These are phyloP conservation scores for Colletotrichum sp. DNA, from an alignment of 2,329 filamentous ascomycete genomes.

Conservation along the genomic window DNA sequence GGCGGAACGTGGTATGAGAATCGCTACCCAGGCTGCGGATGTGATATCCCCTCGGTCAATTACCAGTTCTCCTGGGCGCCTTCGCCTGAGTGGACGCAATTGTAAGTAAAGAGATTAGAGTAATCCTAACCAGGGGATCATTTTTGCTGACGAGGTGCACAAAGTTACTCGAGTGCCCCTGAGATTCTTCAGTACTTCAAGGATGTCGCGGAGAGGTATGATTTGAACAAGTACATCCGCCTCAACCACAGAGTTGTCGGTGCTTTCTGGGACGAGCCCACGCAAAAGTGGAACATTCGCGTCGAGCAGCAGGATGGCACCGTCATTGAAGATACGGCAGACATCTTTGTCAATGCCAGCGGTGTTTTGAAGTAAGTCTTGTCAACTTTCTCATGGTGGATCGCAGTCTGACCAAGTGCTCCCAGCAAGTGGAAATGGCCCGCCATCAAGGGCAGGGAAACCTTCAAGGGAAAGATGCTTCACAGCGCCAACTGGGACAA, in stretches of 20 bases:
- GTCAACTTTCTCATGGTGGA: neutral
- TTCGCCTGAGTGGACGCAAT: slow-evolving; percentile 1
- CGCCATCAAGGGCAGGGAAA: slow-evolving; percentile 30
- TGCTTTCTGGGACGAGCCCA: slow-evolving; percentile 27
- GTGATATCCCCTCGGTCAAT: slow-evolving; percentile 28
- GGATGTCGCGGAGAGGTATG: slow-evolving; percentile 26
- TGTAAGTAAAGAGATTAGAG: neutral
- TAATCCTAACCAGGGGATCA: no score
- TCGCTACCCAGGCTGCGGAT: slow-evolving; percentile 26
- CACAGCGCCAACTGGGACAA: slow-evolving; percentile 36
- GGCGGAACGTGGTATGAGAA: slow-evolving; percentile 32
- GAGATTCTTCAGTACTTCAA: slow-evolving; percentile 30
- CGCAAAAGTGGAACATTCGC: slow-evolving; percentile 22
- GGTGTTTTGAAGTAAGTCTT: slow-evolving; percentile 47
- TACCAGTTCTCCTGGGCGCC: slow-evolving; percentile 24
- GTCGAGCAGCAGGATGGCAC: slow-evolving; percentile 15
- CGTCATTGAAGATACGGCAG: slow-evolving; percentile 18
- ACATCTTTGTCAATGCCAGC: slow-evolving; percentile 37
- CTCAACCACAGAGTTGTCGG: slow-evolving; percentile 24
- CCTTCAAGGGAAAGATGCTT: slow-evolving; percentile 32
- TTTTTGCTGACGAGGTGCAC: neutral
- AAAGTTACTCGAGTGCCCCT: slow-evolving; percentile 23
- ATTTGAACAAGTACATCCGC: slow-evolving; percentile 25
- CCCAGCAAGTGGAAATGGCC: slow-evolving; percentile 32
- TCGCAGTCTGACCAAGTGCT: neutral